A percentile compares a stretch with the other conserved stretches of the same genome.
phyloP scores from a whole-genome alignment of 495 filamentous ascomycete genomes.

The Xylaria cubensis region DNA sequence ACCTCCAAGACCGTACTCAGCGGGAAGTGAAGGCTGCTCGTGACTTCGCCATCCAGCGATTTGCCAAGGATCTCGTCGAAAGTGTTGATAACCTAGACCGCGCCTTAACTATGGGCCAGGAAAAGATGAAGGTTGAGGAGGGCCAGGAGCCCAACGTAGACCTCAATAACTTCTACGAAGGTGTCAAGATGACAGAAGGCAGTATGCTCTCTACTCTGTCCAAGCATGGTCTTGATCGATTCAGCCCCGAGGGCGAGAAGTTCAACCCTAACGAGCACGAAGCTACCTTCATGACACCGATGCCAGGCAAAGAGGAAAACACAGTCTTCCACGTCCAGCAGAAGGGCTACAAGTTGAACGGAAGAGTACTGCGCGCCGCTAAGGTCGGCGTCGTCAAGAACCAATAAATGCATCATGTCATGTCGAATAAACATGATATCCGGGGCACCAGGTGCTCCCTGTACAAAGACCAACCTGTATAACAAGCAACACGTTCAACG shows the following conservation, averaged over 20 bases:
- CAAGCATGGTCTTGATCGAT: constrained; percentile 93
- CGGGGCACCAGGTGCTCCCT: constrained; percentile 24
- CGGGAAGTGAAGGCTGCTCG: constrained; percentile 85
- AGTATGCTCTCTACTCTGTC: constrained; percentile 87
- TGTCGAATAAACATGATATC: not conserved
- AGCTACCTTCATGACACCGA: constrained; percentile 89
- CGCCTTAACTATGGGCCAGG: constrained; percentile 81
- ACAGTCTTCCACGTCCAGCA: constrained; percentile 90
- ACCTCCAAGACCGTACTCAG: constrained; percentile 92
- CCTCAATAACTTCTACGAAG: constrained; percentile 80
- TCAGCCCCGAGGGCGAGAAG: constrained; percentile 77
- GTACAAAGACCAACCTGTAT: constrained; percentile 38
- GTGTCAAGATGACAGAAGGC: constrained; percentile 90
- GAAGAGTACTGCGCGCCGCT: constrained; percentile 84
- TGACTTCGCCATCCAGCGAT: constrained; percentile 93
- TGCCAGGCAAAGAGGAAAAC: constrained; percentile 84
- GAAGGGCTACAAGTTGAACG: constrained; percentile 94
- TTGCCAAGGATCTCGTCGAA: constrained; percentile 93
- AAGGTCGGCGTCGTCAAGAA: constrained; percentile 91
- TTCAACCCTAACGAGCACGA: constrained; percentile 98
- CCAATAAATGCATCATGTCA: constrained; percentile 41
- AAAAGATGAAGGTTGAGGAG: constrained; percentile 65
- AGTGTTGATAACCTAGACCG: constrained; percentile 96
- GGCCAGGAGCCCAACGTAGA: constrained; percentile 66
- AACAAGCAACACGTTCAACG: constrained; percentile 30